phyloP scores from a whole-genome alignment of 2,329 filamentous ascomycete species.

The Cercospora nicotianae region DNA sequence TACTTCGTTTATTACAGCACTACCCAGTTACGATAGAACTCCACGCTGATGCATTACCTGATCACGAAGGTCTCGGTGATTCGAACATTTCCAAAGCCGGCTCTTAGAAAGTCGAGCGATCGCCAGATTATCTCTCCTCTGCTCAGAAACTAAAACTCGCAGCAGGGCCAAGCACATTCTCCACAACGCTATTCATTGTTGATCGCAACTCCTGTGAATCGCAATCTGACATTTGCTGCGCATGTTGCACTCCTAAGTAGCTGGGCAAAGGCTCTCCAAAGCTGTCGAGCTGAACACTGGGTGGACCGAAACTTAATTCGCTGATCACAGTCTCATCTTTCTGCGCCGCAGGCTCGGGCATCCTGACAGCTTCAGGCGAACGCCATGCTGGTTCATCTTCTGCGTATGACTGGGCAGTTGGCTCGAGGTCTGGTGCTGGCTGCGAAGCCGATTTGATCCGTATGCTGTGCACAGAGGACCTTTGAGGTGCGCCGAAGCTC shows the following conservation, averaged over 20 bases:
- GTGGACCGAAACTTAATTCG: slow-evolving; percentile 13
- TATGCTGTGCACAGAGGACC: background rate
- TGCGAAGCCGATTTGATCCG: background rate
- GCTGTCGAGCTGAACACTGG: slow-evolving; percentile 4
- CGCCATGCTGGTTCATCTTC: background rate
- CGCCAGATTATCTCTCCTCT: background rate
- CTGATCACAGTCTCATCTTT: background rate
- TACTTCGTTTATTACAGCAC: background rate
- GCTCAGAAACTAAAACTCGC: slow-evolving; percentile 15
- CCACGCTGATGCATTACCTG: background rate
- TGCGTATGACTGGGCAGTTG: background rate
- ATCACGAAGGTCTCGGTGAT: background rate
- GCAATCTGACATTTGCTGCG: slow-evolving; percentile 6
- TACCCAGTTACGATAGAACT: background rate
- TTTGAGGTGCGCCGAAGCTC: background rate
- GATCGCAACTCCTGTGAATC: slow-evolving; percentile 15
- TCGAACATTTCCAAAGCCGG: background rate
- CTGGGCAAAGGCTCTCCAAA: slow-evolving; percentile 6
- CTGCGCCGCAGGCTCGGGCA: background rate
- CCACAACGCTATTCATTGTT: slow-evolving; percentile 11
- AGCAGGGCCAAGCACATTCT: slow-evolving; percentile 15
- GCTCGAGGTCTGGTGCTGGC: background rate
- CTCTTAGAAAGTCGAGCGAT: background rate
- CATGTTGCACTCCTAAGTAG: slow-evolving; percentile 3
- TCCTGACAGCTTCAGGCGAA: background rate